These are phyloP conservation scores for Xylaria longipes DNA, from an alignment of 495 filamentous ascomycete genomes.

Conservation along the genomic window DNA sequence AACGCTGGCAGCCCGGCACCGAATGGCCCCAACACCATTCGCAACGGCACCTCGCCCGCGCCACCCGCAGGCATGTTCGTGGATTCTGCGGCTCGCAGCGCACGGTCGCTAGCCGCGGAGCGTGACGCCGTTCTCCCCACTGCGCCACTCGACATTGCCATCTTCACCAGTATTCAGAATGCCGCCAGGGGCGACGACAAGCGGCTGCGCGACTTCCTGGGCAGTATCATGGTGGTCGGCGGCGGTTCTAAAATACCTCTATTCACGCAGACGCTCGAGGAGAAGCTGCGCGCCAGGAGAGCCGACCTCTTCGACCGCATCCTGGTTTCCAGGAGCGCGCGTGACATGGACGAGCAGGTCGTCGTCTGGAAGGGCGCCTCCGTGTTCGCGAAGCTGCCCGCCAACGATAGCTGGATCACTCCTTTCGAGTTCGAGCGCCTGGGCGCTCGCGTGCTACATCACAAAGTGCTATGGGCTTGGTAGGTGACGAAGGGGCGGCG, in stretches of 20 bases:
- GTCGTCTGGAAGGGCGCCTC: conserved; percentile 98
- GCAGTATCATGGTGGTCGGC: conserved; percentile 94
- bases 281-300: conserved; percentile 70
- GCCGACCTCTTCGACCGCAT: conserved; percentile 81
- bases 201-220: conserved; percentile 88
- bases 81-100: conserved; percentile 50
- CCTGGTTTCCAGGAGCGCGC: conserved; percentile 82
- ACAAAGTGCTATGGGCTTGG: conserved; percentile 85
- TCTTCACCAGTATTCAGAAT: conserved; percentile 84
- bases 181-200: conserved; percentile 89
- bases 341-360: conserved; percentile 93
- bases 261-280: conserved; percentile 80
- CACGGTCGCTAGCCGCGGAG: conserved; percentile 63
- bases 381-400: conserved; percentile 90
- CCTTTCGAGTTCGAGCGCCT: conserved; percentile 86
- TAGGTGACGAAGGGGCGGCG: conserved; percentile 24
- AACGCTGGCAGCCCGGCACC: conserved; percentile 53
- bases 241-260: conserved; percentile 82
- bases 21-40: conserved; percentile 49
- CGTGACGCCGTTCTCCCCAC: conserved; percentile 83
- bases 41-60: conserved; percentile 57
- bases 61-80: conserved; percentile 45
- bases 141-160: conserved; percentile 84
- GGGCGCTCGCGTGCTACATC: conserved; percentile 77
- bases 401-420: conserved; percentile 95